These are phyloP conservation scores for Helicocarpus griseus DNA, from an alignment of 2,329 filamentous ascomycete genomes.

Conservation along the genomic window DNA sequence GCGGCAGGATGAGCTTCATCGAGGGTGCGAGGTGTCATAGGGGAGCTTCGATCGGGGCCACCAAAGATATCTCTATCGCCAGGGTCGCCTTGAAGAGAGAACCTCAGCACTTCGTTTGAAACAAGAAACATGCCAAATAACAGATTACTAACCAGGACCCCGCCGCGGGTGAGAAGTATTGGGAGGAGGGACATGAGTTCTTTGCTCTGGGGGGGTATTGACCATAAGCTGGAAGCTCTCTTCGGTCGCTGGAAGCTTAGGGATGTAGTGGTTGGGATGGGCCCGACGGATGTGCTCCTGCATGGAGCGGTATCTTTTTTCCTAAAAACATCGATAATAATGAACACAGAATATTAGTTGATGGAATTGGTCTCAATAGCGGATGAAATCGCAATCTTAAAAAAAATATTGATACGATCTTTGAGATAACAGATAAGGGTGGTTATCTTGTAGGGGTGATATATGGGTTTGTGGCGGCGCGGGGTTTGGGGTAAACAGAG, in stretches of 20 bases:
- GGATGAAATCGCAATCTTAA: no score
- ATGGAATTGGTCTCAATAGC: no score
- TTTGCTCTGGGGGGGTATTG: slow-evolving; percentile 71
- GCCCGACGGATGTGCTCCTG: slow-evolving; percentile 98
- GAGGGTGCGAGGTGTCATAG: slow-evolving; percentile 57
- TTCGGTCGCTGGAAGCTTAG: slow-evolving; percentile 94
- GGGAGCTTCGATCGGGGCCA: slow-evolving; percentile 56
- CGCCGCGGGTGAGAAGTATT: slow-evolving; percentile 12
- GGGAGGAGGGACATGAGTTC: slow-evolving; percentile 43
- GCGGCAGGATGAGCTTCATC: slow-evolving; percentile 59
- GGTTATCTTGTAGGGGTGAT: neutral
- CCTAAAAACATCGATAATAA: slow-evolving; percentile 45
- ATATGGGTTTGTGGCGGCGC: neutral
- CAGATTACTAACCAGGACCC: slow-evolving; percentile 7
- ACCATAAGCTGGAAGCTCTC: slow-evolving; percentile 98
- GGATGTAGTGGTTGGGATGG: slow-evolving; percentile 93
- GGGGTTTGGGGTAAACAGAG: slow-evolving; percentile 8
- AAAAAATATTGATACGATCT: neutral
- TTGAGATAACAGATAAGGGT: neutral
- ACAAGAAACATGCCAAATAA: neutral
- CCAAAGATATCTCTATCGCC: slow-evolving; percentile 58
- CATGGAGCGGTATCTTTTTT: slow-evolving; percentile 96
- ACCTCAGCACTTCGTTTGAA: slow-evolving; percentile 1
- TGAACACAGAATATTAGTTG: neutral
- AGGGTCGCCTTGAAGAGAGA: slow-evolving; percentile 38